These are phyloP conservation scores for Neofusicoccum sp. DNA, from an alignment of 2,329 filamentous ascomycete species.

Conservation along the genomic window DNA sequence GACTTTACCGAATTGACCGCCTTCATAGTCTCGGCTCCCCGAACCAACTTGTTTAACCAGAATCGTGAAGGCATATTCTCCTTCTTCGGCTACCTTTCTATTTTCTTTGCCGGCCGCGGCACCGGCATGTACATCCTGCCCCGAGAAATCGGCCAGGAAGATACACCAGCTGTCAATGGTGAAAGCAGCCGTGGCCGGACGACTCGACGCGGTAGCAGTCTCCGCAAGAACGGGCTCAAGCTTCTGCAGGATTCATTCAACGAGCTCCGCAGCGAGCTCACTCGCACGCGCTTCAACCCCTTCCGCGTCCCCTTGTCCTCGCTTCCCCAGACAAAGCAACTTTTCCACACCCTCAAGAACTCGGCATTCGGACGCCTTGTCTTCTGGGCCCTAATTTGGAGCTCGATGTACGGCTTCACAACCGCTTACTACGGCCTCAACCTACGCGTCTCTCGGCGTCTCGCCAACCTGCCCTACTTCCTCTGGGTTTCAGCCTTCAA, in stretches of 20 bases:
- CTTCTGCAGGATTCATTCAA: background rate
- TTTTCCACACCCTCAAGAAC: slow-evolving; percentile 49
- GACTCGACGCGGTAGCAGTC: background rate
- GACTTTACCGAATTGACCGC: slow-evolving; percentile 69
- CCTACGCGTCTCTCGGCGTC: slow-evolving; percentile 76
- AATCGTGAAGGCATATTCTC: slow-evolving; percentile 97
- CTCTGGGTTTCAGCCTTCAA: slow-evolving; percentile 94
- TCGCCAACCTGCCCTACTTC: slow-evolving; percentile 92
- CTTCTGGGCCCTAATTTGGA: slow-evolving; percentile 67
- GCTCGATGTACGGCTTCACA: slow-evolving; percentile 64
- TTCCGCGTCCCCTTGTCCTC: background rate
- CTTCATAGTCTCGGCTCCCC: slow-evolving; percentile 79
- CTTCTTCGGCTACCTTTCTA: slow-evolving; percentile 88
- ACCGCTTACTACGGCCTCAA: slow-evolving; percentile 71
- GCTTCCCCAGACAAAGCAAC: slow-evolving; percentile 27
- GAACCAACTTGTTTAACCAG: slow-evolving; percentile 76
- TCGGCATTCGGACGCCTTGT: slow-evolving; percentile 63
- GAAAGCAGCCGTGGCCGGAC: background rate
- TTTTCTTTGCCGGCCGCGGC: slow-evolving; percentile 87
- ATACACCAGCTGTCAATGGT: background rate
- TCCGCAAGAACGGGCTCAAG: slow-evolving; percentile 7
- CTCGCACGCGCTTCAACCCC: background rate
- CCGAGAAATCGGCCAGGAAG: background rate
- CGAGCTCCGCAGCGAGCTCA: background rate
- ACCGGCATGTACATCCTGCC: slow-evolving; percentile 75